phyloP scores from a whole-genome alignment of 2,329 filamentous ascomycete genomes.

The Arthrobotrys entomopaga region DNA sequence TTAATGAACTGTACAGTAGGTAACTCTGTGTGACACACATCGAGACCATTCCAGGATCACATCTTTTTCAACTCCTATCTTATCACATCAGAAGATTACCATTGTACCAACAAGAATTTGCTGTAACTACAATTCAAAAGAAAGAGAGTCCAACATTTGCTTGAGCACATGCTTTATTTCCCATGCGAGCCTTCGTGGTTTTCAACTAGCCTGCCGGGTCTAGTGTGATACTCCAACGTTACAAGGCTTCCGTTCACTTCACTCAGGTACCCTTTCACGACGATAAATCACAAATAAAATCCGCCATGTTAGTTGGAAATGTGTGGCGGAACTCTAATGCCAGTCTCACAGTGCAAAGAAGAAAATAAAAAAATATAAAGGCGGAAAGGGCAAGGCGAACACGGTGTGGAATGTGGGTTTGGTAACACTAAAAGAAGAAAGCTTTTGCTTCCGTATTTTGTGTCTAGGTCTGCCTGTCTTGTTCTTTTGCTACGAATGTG shows the following conservation, averaged over 20 bases:
- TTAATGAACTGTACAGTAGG: slow-evolving; percentile 37
- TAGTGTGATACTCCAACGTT: slow-evolving; percentile 36
- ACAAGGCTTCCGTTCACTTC: neutral
- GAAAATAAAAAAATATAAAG: neutral
- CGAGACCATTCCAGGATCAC: neutral
- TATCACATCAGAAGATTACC: slow-evolving; percentile 4
- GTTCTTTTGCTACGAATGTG: slow-evolving; percentile 15
- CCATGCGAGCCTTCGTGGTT: no score
- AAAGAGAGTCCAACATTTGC: neutral
- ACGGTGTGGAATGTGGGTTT: slow-evolving; percentile 41
- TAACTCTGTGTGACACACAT: slow-evolving; percentile 13
- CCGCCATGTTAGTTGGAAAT: neutral
- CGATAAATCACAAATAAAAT: slow-evolving; percentile 3
- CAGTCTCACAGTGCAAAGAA: slow-evolving; percentile 9
- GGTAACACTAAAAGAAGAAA: slow-evolving; percentile 28
- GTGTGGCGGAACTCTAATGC: slow-evolving; percentile 32
- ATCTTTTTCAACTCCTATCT: slow-evolving; percentile 1
- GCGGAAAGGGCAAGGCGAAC: slow-evolving; percentile 22
- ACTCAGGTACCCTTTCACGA: no score
- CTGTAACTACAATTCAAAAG: slow-evolving; percentile 23
- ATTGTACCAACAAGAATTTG: slow-evolving; percentile 29
- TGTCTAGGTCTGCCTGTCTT: slow-evolving; percentile 22
- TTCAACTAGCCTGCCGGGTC: no score
- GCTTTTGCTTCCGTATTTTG: slow-evolving; percentile 27
- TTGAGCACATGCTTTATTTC: no score